Evolutionary conservation across 2,329 filamentous ascomycete genomes (phyloP).

Genomic region (Sclerotiophoma versabilis): DNA sequence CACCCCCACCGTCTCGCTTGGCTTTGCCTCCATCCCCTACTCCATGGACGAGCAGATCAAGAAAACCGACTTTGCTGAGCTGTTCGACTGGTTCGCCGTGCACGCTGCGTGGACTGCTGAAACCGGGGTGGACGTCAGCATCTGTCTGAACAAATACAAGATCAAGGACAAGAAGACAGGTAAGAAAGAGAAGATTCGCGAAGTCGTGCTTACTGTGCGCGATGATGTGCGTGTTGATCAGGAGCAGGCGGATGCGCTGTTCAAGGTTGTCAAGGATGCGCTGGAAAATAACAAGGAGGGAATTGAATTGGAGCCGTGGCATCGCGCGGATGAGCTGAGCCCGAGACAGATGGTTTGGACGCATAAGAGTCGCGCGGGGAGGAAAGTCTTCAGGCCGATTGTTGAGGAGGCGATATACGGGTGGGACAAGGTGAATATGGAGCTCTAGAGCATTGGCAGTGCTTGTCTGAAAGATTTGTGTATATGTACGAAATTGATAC

Average conservation of each 20-base stretch:
- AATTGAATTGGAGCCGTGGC: conserved; percentile 54
- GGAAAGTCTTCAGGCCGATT: conserved; percentile 56
- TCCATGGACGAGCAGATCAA: conserved; percentile 56
- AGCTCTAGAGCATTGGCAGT: background rate
- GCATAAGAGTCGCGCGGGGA: conserved; percentile 49
- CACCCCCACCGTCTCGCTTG: conserved; percentile 56
- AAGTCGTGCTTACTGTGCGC: conserved; percentile 55
- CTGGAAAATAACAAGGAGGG: conserved; percentile 50
- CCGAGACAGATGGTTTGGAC: conserved; percentile 58
- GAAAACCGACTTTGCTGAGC: conserved; percentile 56
- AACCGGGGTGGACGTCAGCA: conserved; percentile 54
- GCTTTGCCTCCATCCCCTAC: conserved; percentile 57
- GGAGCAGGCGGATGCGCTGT: conserved; percentile 53
- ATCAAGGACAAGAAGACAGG: conserved; percentile 44
- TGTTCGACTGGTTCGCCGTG: conserved; percentile 59
- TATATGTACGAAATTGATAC: background rate
- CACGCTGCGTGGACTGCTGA: conserved; percentile 59
- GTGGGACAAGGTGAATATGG: conserved; percentile 46
- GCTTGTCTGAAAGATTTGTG: background rate
- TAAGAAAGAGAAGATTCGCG: conserved; percentile 57
- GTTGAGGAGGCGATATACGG: conserved; percentile 54
- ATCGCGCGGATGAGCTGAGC: conserved; percentile 52
- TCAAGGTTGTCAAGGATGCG: conserved; percentile 51
- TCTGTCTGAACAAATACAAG: conserved; percentile 58
- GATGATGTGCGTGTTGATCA: conserved; percentile 56